Conservation (phyloP, 345 rosid species). For the Firmiana major region DNA sequence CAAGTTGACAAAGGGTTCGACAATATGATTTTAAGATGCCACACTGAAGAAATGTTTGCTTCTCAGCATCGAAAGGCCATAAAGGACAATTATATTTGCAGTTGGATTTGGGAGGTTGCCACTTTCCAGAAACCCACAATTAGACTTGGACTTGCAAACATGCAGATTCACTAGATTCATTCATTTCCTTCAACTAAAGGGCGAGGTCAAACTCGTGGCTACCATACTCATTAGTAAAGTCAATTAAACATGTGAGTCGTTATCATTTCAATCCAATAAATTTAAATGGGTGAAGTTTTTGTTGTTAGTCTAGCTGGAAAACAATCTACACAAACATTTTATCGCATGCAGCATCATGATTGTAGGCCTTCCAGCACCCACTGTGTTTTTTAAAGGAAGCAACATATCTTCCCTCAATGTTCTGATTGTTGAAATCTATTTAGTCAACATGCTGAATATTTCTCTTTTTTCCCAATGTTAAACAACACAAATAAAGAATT, state of each 20-base stretch:
- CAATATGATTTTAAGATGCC: neutral
- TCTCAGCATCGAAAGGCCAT: neutral
- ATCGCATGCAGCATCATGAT: neutral
- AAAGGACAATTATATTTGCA: neutral
- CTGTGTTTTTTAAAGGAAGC: neutral
- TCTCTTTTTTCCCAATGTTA: neutral
- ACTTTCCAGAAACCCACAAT: neutral
- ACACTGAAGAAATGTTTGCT: neutral
- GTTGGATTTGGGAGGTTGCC: neutral
- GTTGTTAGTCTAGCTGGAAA: neutral
- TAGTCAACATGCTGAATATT: neutral
- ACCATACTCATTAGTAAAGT: neutral
- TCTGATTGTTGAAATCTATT: neutral
- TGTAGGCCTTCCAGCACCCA: neutral
- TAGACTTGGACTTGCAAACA: neutral
- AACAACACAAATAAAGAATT: neutral
- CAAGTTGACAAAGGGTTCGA: neutral
- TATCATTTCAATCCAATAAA: neutral
- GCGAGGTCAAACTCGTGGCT: neutral
- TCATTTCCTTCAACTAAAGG: neutral
- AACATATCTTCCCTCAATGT: neutral
- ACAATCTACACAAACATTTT: neutral
- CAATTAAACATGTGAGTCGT: neutral
- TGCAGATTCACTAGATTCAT: neutral
- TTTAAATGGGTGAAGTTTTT: neutral